These are phyloP conservation scores for Croton laevigatus DNA, from an alignment of 441 rosid species.

Conservation along the genomic window DNA sequence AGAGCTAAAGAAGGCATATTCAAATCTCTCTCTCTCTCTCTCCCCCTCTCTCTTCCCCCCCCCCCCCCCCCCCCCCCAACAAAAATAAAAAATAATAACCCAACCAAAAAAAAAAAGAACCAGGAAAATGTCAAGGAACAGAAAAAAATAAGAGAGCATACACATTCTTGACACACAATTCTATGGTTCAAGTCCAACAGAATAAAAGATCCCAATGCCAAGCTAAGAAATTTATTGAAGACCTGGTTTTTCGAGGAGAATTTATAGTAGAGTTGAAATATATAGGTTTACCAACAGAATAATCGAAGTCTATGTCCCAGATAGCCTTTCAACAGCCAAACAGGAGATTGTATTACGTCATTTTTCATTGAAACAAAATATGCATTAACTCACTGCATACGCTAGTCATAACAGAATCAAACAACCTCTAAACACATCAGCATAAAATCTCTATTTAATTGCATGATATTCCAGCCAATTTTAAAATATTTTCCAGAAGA, in stretches of 20 bases:
- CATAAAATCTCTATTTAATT: not conserved
- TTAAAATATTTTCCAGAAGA: not conserved
- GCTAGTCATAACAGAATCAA: not conserved
- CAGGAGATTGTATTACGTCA: not conserved
- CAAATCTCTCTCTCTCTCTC: too few species aligned
- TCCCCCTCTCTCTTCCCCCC: too few species aligned
- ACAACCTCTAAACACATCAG: not conserved
- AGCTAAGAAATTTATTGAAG: not conserved
- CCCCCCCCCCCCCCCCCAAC: too few species aligned
- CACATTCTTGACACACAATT: not conserved
- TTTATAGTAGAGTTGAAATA: not conserved
- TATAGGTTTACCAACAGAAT: not conserved
- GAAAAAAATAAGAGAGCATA: not conserved
- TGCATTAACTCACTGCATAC: not conserved
- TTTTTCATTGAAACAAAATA: constrained; percentile 1
- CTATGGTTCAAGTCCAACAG: not conserved
- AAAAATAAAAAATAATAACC: not conserved
- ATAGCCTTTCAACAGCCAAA: not conserved
- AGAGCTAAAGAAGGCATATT: not conserved
- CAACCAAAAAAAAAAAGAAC: not conserved
- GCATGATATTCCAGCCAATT: not conserved
- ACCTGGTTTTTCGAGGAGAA: not conserved
- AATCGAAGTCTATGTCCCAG: not conserved
- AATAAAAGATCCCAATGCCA: not conserved
- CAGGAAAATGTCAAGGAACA: not conserved